These are phyloP conservation scores for Bryoglossum gracile DNA, from an alignment of 495 filamentous ascomycete species.

Conservation along the genomic window DNA sequence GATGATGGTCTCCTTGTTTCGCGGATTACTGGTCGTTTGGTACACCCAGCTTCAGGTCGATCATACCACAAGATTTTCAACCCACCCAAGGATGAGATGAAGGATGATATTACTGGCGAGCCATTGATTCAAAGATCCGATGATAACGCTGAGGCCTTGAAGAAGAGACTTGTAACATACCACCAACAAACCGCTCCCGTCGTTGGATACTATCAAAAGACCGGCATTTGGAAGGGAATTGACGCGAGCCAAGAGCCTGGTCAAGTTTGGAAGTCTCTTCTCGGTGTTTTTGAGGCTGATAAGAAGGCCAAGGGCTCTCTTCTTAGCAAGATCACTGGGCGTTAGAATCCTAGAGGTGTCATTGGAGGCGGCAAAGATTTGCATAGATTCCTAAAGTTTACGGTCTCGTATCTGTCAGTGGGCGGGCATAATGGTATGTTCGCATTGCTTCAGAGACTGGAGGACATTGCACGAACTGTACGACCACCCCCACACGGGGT, in stretches of 20 bases:
- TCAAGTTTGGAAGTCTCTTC: conserved; percentile 86
- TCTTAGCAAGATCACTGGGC: conserved; percentile 40
- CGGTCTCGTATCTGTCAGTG: conserved; percentile 5
- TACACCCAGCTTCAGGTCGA: conserved; percentile 93
- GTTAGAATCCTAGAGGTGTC: neutral
- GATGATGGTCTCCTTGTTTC: conserved; percentile 88
- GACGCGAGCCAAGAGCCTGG: conserved; percentile 96
- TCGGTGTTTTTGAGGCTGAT: conserved; percentile 60
- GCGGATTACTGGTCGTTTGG: conserved; percentile 90
- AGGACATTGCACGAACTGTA: conserved; percentile 17
- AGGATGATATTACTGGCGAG: conserved; percentile 94
- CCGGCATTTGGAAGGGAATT: conserved; percentile 91
- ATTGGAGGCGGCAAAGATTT: conserved; percentile 13
- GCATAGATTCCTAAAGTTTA: conserved; percentile 24
- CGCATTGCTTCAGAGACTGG: conserved; percentile 6
- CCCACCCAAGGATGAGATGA: conserved; percentile 92
- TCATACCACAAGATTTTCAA: conserved; percentile 98
- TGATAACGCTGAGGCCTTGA: conserved; percentile 95
- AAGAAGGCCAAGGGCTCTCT: conserved; percentile 45
- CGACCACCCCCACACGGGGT: conserved; percentile 17
- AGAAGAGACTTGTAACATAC: conserved; percentile 90
- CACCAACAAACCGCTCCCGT: conserved; percentile 91
- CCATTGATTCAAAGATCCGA: conserved; percentile 92
- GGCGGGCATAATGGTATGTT: conserved; percentile 6
- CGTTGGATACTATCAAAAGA: conserved; percentile 91